Conservation (phyloP, 2,329 filamentous ascomycete species). For the Ascochyta fabae region DNA sequence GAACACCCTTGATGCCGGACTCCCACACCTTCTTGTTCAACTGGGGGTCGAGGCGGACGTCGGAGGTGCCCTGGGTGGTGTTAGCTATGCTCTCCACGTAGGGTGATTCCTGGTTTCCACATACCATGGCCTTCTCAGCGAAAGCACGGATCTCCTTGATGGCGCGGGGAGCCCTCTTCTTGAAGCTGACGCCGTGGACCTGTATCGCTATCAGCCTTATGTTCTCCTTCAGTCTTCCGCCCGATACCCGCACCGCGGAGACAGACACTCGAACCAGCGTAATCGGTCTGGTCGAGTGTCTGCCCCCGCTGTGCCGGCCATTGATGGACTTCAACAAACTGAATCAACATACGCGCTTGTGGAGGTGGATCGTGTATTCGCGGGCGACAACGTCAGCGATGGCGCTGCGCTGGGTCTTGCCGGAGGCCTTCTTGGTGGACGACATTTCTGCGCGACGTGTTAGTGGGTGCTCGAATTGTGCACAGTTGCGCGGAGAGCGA, state of each 20-base stretch:
- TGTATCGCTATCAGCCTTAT: constrained; percentile 62
- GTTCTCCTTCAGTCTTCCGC: constrained; percentile 67
- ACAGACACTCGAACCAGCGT: constrained; percentile 25
- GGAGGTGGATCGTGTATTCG: constrained; percentile 99
- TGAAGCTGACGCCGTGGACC: constrained; percentile 98
- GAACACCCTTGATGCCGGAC: constrained; percentile 97
- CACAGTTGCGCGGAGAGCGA: background rate
- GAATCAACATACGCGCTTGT: constrained; percentile 92
- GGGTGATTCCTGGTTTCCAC: constrained; percentile 41
- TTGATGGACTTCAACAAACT: constrained; percentile 76
- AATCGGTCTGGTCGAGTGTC: constrained; percentile 26
- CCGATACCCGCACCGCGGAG: constrained; percentile 56
- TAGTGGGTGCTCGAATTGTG: constrained; percentile 20
- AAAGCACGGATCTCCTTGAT: constrained; percentile 99
- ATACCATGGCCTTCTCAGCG: constrained; percentile 93
- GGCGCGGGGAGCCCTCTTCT: constrained; percentile 97
- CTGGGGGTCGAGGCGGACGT: constrained; percentile 97
- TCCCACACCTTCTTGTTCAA: constrained; percentile 99
- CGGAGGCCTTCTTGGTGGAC: constrained; percentile 64
- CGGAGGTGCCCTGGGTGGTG: constrained; percentile 78
- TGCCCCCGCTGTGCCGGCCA: constrained; percentile 50
- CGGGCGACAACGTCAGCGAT: constrained; percentile 98
- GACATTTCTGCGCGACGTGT: constrained; percentile 48
- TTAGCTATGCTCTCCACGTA: constrained; percentile 19
- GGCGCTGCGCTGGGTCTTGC: constrained; percentile 81